phyloP scores from a whole-genome alignment of 2,329 filamentous ascomycete species.

The Neopestalotiopsis sp. region DNA sequence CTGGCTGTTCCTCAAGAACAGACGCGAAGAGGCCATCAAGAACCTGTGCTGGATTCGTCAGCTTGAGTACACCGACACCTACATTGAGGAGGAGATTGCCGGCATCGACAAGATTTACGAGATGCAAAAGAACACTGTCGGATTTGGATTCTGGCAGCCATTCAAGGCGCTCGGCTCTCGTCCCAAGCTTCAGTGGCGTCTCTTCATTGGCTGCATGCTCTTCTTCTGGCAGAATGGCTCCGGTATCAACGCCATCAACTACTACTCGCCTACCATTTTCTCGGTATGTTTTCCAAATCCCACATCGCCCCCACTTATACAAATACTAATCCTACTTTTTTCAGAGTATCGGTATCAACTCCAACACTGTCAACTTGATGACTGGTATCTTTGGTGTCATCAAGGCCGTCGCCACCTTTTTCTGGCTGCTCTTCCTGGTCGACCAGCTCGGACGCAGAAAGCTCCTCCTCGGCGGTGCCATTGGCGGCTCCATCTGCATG shows the following conservation, averaged over 20 bases:
- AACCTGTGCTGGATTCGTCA: conserved; percentile 63
- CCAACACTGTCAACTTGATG: conserved; percentile 14
- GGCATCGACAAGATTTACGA: conserved; percentile 57
- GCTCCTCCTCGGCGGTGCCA: conserved; percentile 69
- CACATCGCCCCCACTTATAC: background rate
- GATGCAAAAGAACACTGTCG: conserved; percentile 42
- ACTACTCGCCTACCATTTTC: conserved; percentile 19
- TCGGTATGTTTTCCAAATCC: background rate
- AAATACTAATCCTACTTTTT: background rate
- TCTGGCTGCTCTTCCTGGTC: conserved; percentile 17
- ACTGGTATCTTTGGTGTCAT: conserved; percentile 19
- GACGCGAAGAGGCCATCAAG: conserved; percentile 54
- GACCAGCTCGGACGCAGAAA: conserved; percentile 62
- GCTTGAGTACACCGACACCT: conserved; percentile 53
- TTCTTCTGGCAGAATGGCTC: conserved; percentile 59
- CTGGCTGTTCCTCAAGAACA: conserved; percentile 62
- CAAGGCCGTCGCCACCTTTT: conserved; percentile 13
- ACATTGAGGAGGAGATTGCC: conserved; percentile 66
- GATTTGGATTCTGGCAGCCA: conserved; percentile 40
- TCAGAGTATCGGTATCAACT: conserved; percentile 10
- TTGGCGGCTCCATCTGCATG: conserved; percentile 68
- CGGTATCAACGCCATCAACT: conserved; percentile 23
- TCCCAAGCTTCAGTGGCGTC: conserved; percentile 50
- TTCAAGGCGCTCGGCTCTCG: conserved; percentile 46
- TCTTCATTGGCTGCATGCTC: conserved; percentile 63